Conservation (phyloP, 2,329 filamentous ascomycete species). For the Cordyceps pruinosa region DNA sequence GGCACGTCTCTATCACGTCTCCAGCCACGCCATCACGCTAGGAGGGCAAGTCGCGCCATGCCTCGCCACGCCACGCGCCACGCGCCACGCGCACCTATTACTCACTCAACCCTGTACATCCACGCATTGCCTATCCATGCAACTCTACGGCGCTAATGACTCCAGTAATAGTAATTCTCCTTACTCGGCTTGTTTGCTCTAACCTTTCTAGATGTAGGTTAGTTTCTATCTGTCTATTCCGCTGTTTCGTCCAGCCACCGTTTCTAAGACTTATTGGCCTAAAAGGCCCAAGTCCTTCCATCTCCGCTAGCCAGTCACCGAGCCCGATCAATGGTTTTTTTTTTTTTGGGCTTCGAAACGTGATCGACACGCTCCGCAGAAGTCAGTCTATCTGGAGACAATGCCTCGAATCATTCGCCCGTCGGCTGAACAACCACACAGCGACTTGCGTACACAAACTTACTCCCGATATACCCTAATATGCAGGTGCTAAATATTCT, state of each 20-base stretch:
- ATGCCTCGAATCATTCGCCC: too few relatives aligned
- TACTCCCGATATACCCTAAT: too few relatives aligned
- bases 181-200: neutral
- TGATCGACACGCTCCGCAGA: neutral
- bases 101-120: neutral
- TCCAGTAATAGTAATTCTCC: neutral
- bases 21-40: constrained; percentile 5
- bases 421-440: too few relatives aligned
- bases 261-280: neutral
- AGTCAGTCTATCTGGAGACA: too few relatives aligned
- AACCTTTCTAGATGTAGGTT: neutral
- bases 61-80: neutral
- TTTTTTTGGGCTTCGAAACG: constrained; percentile 8
- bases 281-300: constrained; percentile 14
- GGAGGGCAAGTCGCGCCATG: too few relatives aligned
- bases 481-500: too few relatives aligned
- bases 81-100: neutral
- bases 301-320: neutral
- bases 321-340: neutral
- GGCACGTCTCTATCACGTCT: neutral
- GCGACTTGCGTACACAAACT: too few relatives aligned
- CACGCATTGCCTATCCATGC: neutral
- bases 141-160: neutral
- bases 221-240: neutral
- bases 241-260: neutral